phyloP scores from a whole-genome alignment of 495 filamentous ascomycete species.

The Aspergillus hancockii region DNA sequence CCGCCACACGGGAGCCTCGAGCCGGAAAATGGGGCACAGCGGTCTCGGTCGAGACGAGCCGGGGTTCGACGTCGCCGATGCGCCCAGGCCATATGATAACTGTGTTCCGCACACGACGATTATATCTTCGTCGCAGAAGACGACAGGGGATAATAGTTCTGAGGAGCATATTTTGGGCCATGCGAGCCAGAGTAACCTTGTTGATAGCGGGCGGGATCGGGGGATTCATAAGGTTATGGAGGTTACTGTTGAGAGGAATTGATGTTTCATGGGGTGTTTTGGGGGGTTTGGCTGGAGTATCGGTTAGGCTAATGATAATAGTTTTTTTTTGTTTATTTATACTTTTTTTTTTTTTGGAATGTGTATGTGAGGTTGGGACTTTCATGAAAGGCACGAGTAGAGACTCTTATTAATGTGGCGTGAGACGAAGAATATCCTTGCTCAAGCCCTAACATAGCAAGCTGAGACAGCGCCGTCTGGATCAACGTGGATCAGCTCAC shows the following conservation, averaged over 20 bases:
- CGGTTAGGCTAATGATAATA: too few relatives aligned
- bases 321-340: too few relatives aligned
- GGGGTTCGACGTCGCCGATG: not conserved
- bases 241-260: conserved; percentile 5
- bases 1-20: not conserved
- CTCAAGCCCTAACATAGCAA: too few relatives aligned
- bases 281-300: not conserved
- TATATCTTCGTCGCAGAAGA: not conserved
- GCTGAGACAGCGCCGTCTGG: not conserved
- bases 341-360: too few relatives aligned
- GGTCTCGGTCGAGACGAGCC: not conserved
- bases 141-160: not conserved
- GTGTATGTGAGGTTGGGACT: too few relatives aligned
- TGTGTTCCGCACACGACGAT: not conserved
- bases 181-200: not conserved
- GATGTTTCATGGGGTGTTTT: too few relatives aligned
- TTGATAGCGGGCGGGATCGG: not conserved
- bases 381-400: too few relatives aligned
- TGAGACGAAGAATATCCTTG: too few relatives aligned
- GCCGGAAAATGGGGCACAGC: not conserved
- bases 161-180: conserved; percentile 6
- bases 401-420: too few relatives aligned
- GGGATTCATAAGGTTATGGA: conserved; percentile 10
- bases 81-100: not conserved
- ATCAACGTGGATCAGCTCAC: conserved; percentile 9